These are phyloP conservation scores for Westerdykella ornata DNA, from an alignment of 2,329 filamentous ascomycete species.

Conservation along the genomic window DNA sequence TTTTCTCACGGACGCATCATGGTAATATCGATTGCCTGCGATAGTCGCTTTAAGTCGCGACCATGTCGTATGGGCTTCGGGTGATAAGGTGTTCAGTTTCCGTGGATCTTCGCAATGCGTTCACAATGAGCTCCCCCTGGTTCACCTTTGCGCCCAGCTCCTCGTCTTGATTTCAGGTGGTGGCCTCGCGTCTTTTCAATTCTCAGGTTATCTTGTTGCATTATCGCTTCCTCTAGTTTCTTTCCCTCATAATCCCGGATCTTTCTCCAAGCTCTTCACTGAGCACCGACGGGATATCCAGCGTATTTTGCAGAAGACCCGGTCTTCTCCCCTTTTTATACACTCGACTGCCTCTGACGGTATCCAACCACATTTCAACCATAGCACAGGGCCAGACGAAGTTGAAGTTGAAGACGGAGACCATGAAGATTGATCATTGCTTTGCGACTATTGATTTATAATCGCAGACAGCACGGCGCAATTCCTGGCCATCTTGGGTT, in stretches of 20 bases:
- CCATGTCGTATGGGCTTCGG: too few species aligned
- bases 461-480: constrained; percentile 8
- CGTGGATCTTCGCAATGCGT: too few species aligned
- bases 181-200: constrained; percentile 13
- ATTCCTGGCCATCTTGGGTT: constrained; percentile 5
- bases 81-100: too few species aligned
- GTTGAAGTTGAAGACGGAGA: constrained; percentile 31
- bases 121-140: constrained; percentile 27
- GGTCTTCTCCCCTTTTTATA: constrained; percentile 25
- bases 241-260: constrained; percentile 16
- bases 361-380: constrained; percentile 31
- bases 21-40: too few species aligned
- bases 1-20: too few species aligned
- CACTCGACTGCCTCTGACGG: constrained; percentile 21
- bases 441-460: constrained; percentile 9
- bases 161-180: constrained; percentile 4
- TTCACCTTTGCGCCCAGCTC: constrained; percentile 17
- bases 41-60: too few species aligned
- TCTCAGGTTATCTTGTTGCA: constrained; percentile 19
- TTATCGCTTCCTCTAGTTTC: constrained; percentile 16
- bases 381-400: constrained; percentile 31
- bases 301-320: constrained; percentile 22
- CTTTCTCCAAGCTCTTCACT: constrained; percentile 21
- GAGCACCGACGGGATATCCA: constrained; percentile 24
- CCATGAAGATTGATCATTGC: constrained; percentile 23